Percentiles rank a stretch among this genome's conserved stretches.
Evolutionary conservation across 108 stramenopile species (phyloP).

Genomic region (Nannochloropsis gaditana): DNA sequence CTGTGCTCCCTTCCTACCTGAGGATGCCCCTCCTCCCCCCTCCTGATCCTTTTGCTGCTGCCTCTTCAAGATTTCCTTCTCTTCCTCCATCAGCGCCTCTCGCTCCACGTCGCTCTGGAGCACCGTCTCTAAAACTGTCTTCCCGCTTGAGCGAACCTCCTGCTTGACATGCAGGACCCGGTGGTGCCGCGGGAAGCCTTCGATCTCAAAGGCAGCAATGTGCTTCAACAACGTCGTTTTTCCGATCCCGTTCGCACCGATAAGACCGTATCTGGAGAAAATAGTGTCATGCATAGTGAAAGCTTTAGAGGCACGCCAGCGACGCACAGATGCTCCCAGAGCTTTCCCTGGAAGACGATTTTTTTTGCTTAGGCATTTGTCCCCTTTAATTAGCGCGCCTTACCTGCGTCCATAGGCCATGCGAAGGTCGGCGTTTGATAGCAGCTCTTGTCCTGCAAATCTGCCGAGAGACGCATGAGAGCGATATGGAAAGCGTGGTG

Average conservation of each 20-base stretch:
- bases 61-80: conserved; percentile 48
- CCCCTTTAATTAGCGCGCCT: background rate
- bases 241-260: conserved; percentile 79
- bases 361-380: background rate
- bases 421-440: background rate
- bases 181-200: conserved; percentile 60
- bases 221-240: conserved; percentile 73
- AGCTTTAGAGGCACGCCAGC: background rate
- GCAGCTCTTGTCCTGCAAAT: conserved; percentile 6
- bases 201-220: conserved; percentile 56
- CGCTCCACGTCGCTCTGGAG: conserved; percentile 65
- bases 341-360: background rate
- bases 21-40: conserved; percentile 32
- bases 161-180: conserved; percentile 72
- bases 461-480: background rate
- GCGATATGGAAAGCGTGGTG: background rate
- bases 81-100: conserved; percentile 47
- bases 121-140: conserved; percentile 54
- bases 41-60: conserved; percentile 57
- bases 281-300: background rate
- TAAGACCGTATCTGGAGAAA: conserved; percentile 65
- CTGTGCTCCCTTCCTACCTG: conserved; percentile 25
- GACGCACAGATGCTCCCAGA: background rate
- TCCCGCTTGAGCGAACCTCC: conserved; percentile 58
- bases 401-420: conserved; percentile 1